Conservation (phyloP, 129 eudicot species). For the Smallanthus sonchifolius region DNA sequence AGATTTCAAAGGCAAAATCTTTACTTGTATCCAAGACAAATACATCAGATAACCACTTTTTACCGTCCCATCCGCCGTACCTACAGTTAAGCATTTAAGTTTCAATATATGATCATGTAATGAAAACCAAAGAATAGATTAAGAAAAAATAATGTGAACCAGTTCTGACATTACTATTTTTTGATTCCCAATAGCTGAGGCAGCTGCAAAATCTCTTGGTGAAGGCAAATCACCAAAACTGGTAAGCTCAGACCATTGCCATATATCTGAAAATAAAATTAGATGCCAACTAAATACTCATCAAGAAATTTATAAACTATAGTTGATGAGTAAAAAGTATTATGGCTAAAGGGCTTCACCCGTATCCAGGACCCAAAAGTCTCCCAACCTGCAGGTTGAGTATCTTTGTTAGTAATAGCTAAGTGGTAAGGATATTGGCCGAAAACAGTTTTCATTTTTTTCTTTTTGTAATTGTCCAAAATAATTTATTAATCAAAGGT, state of each 20-base stretch:
- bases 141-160: not conserved
- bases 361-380: conserved; percentile 99
- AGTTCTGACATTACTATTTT: conserved; percentile 84
- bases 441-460: not conserved
- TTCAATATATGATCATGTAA: not conserved
- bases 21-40: conserved; percentile 89
- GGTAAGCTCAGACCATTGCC: conserved; percentile 99
- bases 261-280: conserved; percentile 57
- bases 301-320: not conserved
- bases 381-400: conserved; percentile 74
- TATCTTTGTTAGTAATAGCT: conserved; percentile 12
- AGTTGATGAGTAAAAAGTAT: conserved; percentile 4
- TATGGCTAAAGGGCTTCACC: conserved; percentile 39
- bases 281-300: not conserved
- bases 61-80: conserved; percentile 99
- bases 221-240: conserved; percentile 98
- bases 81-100: conserved; percentile 38
- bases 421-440: not conserved
- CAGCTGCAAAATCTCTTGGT: conserved; percentile 95
- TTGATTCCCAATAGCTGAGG: conserved; percentile 85
- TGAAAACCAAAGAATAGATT: not conserved
- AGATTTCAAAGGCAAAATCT: conserved; percentile 14
- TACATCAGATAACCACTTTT: conserved; percentile 94
- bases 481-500: not conserved
- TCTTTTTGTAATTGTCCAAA: not conserved